phyloP scores from a whole-genome alignment of 768 basidiomycete genomes.

The Trametes cubensis region DNA sequence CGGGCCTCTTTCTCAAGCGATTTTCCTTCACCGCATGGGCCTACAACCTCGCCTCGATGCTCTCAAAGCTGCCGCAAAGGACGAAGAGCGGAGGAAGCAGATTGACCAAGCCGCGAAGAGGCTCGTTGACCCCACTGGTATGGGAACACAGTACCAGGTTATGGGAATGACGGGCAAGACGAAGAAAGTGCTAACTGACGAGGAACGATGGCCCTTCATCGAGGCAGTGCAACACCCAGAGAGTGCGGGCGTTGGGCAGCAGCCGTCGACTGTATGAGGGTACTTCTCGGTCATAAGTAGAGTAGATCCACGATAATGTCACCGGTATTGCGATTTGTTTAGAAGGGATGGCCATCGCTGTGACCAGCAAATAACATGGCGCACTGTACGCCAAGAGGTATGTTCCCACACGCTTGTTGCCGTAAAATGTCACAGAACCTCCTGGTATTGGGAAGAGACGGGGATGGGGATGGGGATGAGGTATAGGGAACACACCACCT shows the following conservation, averaged over 20 bases:
- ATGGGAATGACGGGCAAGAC: conserved; percentile 54
- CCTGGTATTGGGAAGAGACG: too few species aligned
- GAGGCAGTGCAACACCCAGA: neutral
- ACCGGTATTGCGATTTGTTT: too few species aligned
- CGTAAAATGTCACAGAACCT: too few species aligned
- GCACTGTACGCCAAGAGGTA: too few species aligned
- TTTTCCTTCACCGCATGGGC: conserved; percentile 82
- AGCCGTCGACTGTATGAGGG: neutral
- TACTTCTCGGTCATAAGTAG: neutral
- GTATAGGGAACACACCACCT: too few species aligned
- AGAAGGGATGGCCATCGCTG: too few species aligned
- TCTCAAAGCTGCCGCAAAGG: conserved; percentile 54
- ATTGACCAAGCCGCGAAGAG: conserved; percentile 66
- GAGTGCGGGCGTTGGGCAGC: neutral
- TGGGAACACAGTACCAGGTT: conserved; percentile 88
- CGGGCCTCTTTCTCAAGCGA: conserved; percentile 74
- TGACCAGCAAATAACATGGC: too few species aligned
- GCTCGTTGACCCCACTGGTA: conserved; percentile 77
- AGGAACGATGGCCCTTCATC: conserved; percentile 32
- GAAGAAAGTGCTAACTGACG: conserved; percentile 7
- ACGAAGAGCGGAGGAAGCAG: conserved; percentile 50
- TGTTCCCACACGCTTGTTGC: too few species aligned
- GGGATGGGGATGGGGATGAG: too few species aligned
- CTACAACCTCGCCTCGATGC: conserved; percentile 64
- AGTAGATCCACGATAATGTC: neutral